A percentile compares a stretch with the other conserved stretches of the same genome.
Evolutionary conservation across 352 stramenopile genomes (phyloP).

Genomic region (Phytophthora europaea): DNA sequence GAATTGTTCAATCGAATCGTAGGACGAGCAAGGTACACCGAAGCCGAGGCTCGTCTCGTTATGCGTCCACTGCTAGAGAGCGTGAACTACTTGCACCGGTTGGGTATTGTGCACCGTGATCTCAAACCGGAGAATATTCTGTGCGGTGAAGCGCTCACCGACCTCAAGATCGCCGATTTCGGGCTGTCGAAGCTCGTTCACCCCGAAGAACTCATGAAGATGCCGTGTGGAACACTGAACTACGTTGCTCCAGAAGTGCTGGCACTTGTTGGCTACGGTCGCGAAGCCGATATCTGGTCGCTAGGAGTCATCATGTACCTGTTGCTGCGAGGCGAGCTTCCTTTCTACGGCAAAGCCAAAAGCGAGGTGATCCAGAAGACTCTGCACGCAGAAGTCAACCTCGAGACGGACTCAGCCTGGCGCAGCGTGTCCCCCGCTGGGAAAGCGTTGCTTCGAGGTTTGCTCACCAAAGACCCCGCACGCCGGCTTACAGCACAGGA

Average conservation of each 20-base stretch:
- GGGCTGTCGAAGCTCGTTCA: constrained; percentile 94
- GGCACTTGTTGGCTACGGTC: constrained; percentile 88
- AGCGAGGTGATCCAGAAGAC: constrained; percentile 95
- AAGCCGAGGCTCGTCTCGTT: constrained; percentile 89
- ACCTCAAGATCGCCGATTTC: constrained; percentile 95
- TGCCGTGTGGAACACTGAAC: constrained; percentile 94
- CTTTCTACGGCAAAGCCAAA: constrained; percentile 93
- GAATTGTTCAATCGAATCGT: constrained; percentile 98
- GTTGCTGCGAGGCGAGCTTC: constrained; percentile 88
- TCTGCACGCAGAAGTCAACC: constrained; percentile 85
- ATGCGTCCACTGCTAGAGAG: constrained; percentile 92
- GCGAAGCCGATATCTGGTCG: constrained; percentile 94
- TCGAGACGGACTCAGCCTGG: constrained; percentile 73
- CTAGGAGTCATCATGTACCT: constrained; percentile 95
- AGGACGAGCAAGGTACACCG: constrained; percentile 83
- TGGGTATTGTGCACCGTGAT: constrained; percentile 93
- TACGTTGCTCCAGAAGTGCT: constrained; percentile 96
- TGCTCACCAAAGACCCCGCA: constrained; percentile 88
- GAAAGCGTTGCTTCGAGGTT: constrained; percentile 76
- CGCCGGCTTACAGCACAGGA: constrained; percentile 85
- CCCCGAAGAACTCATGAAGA: constrained; percentile 94
- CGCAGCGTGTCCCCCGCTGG: constrained; percentile 61
- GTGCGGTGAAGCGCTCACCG: constrained; percentile 87
- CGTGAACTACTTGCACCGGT: constrained; percentile 91
- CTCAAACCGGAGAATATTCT: constrained; percentile 92